Evolutionary conservation across 1,284 basidiomycete species (phyloP).

Genomic region (Apiotrichum gamsii): DNA sequence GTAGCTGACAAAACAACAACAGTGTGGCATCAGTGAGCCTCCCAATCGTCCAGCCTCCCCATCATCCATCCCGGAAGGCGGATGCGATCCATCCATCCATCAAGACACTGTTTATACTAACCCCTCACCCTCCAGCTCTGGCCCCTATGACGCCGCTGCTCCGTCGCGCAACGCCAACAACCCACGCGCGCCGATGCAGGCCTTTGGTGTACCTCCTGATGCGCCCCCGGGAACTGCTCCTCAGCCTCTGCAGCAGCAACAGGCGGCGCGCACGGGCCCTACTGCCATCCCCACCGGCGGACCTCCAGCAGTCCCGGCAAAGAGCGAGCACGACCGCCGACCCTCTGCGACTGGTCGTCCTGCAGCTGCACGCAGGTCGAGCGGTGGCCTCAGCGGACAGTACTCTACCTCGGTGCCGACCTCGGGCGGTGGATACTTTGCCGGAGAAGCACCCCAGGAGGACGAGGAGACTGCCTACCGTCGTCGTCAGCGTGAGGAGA

Average conservation of each 20-base stretch:
- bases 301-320: constrained; percentile 3
- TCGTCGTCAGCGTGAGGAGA: constrained; percentile 40
- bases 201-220: constrained; percentile 30
- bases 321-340: constrained; percentile 3
- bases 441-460: constrained; percentile 19
- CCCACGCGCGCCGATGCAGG: constrained; percentile 44
- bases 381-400: constrained; percentile 40
- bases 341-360: constrained; percentile 3
- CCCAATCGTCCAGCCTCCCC: too few relatives aligned
- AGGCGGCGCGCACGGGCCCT: constrained; percentile 4
- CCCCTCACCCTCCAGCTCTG: constrained; percentile 34
- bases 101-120: constrained; percentile 1
- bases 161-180: constrained; percentile 44
- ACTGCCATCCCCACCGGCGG: background rate
- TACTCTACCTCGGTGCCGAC: constrained; percentile 45
- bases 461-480: constrained; percentile 33
- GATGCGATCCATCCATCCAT: background rate
- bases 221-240: too few relatives aligned
- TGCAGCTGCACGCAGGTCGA: constrained; percentile 20
- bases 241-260: constrained; percentile 2
- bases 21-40: constrained; percentile 47
- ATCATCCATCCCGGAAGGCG: too few relatives aligned
- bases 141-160: constrained; percentile 47
- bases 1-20: constrained; percentile 9
- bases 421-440: constrained; percentile 41